Evolutionary conservation across 176 grass and related monocot genomes (phyloP), one percentile per base, ranked within the genome.

Genomic region (Urochloa ruziziensis): DNA sequence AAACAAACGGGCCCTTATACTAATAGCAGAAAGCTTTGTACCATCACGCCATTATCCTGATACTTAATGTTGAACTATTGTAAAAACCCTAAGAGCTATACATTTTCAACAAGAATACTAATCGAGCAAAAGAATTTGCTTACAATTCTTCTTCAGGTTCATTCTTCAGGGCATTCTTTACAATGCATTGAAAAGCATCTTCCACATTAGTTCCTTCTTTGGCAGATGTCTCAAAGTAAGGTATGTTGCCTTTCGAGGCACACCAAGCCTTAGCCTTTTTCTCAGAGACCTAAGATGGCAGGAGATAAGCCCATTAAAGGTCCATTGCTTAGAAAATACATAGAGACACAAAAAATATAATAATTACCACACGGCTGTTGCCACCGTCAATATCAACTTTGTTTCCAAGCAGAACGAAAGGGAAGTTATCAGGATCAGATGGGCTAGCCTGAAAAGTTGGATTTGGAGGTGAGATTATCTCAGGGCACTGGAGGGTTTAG

Each of bases 211-310:
- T 90, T 87, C 94, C 94, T 66, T 92, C 94, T 80, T 90, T 97
- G 33, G 91, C 94, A 59, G 89, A 94, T 75, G 94, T 97, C 61
- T 94, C 94, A 35, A 97, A 90, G 89, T 94, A 97, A 30, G 94
- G 94, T 59, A 92, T 94, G 83, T 90, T 92, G 8, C 94, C 91
- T 84, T 97, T 94, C 13, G 94, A 90, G 79, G 91, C 82, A 34
- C 91, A 97, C 91, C 91, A 97, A 59, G 91, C 84, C 87, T 80
- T 94, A 73, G 82, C 94, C 82, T 97, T 97, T 68, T 97, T 97
- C 70, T 94, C 94, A 70, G 91, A 97, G 68, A 97, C 91, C 94
- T 96, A 81, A 76, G 77, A 79, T 70, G 14, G 66, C 24, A 83
- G 33, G 47, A 66, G 8, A 18, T 7, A 86, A 70, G 47, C 34